Conservation (phyloP, 192 early-diverging fungal genomes). For the Linnemannia hyalina region DNA sequence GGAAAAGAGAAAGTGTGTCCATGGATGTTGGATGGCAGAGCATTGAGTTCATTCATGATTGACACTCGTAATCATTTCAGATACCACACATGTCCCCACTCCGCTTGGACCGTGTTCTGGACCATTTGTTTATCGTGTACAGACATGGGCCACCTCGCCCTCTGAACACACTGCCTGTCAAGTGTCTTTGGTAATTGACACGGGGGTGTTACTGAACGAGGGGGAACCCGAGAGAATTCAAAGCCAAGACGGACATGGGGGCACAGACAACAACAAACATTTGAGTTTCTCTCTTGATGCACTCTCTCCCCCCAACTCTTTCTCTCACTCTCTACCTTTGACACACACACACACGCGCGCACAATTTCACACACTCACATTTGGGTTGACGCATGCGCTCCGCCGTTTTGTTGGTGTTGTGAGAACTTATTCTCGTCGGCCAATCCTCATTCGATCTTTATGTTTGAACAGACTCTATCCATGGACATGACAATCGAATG, state of each 20-base stretch:
- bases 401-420: neutral
- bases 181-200: neutral
- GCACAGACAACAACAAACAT: too few species aligned
- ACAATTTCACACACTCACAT: neutral
- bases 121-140: neutral
- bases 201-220: too few species aligned
- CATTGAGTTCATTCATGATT: neutral
- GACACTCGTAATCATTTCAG: neutral
- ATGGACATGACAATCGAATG: neutral
- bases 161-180: neutral
- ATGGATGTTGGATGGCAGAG: neutral
- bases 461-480: neutral
- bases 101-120: conserved; percentile 11
- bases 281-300: too few species aligned
- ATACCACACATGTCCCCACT: neutral
- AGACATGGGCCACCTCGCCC: too few species aligned
- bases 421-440: conserved; percentile 1
- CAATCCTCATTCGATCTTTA: neutral
- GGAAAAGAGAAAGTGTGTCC: neutral
- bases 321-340: neutral
- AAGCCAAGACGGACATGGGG: too few species aligned
- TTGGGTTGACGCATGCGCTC: neutral
- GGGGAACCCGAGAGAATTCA: too few species aligned
- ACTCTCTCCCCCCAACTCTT: neutral
- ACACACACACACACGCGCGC: neutral